phyloP scores from a whole-genome alignment of 2,329 filamentous ascomycete species.

The Aspergillus latus region DNA sequence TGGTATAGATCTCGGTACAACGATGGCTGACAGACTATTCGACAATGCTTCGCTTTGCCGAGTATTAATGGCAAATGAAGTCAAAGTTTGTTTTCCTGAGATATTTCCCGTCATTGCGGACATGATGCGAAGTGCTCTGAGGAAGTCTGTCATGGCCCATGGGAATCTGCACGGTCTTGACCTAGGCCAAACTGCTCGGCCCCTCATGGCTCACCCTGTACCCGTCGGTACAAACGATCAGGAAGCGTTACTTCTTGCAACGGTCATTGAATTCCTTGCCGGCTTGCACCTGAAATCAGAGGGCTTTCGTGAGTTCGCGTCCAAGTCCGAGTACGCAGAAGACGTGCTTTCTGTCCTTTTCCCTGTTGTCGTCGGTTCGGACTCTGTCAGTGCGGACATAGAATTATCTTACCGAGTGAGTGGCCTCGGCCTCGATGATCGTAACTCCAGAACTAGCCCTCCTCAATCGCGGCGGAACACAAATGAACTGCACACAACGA shows the following conservation, averaged over 20 bases:
- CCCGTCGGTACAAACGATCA: conserved; percentile 43
- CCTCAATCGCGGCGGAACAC: conserved; percentile 65
- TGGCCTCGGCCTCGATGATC: conserved; percentile 78
- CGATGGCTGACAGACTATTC: conserved; percentile 71
- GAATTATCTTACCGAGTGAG: conserved; percentile 85
- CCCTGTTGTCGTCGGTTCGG: conserved; percentile 81
- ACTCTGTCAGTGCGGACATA: conserved; percentile 76
- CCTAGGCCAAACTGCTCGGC: conserved; percentile 9
- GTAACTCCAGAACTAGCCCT: conserved; percentile 73
- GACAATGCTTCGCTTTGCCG: conserved; percentile 73
- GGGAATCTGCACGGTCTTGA: conserved; percentile 40
- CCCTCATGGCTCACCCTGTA: conserved; percentile 17
- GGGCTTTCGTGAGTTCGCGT: conserved; percentile 78
- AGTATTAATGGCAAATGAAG: conserved; percentile 63
- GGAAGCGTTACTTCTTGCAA: conserved; percentile 68
- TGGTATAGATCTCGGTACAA: conserved; percentile 72
- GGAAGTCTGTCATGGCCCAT: conserved; percentile 60
- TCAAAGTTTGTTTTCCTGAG: conserved; percentile 72
- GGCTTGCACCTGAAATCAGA: conserved; percentile 74
- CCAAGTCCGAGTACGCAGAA: conserved; percentile 77
- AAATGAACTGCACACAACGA: conserved; percentile 73
- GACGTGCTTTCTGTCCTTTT: conserved; percentile 78
- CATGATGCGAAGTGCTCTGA: conserved; percentile 84
- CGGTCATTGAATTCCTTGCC: conserved; percentile 74
- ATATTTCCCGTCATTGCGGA: conserved; percentile 75